phyloP scores from a whole-genome alignment of 257 asterid genomes.

The Ligustrum vulgare region DNA sequence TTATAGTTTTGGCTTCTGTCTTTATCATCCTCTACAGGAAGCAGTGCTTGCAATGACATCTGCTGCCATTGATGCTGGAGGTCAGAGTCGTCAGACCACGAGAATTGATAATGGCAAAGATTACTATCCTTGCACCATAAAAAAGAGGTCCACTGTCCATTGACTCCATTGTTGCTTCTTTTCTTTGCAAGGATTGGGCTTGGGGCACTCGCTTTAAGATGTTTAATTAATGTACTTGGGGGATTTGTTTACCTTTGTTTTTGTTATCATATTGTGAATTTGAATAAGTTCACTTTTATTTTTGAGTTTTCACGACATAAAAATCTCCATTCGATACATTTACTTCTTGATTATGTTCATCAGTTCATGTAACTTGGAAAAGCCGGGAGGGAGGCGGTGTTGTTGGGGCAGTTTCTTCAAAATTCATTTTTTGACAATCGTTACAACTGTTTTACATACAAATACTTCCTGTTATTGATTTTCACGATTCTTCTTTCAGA shows the following conservation, averaged over 20 bases:
- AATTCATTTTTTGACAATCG: not conserved
- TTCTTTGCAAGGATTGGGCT: slow-evolving; percentile 30
- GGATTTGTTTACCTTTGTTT: slow-evolving; percentile 19
- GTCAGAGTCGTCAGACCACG: slow-evolving; percentile 71
- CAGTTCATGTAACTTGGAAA: not conserved
- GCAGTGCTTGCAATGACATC: slow-evolving; percentile 80
- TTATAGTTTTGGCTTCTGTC: slow-evolving; percentile 6
- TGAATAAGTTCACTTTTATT: slow-evolving; percentile 24
- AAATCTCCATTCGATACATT: slow-evolving; percentile 13
- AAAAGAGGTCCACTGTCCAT: slow-evolving; percentile 55
- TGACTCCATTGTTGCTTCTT: no score
- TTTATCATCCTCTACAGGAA: slow-evolving; percentile 45
- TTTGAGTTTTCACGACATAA: slow-evolving; percentile 12
- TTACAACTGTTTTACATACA: not conserved
- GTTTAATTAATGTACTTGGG: slow-evolving; percentile 25
- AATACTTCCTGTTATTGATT: not conserved
- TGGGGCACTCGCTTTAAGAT: not conserved
- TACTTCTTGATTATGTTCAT: slow-evolving; percentile 12
- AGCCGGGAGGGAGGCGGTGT: not conserved
- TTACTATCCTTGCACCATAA: slow-evolving; percentile 73
- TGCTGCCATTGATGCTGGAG: slow-evolving; percentile 62
- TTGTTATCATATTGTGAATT: slow-evolving; percentile 21
- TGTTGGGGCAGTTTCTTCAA: not conserved
- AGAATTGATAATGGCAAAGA: slow-evolving; percentile 77
- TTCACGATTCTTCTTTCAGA: not conserved